These are phyloP conservation scores for Sarocladium brachiariae DNA, from an alignment of 2,329 filamentous ascomycete genomes.

Conservation along the genomic window DNA sequence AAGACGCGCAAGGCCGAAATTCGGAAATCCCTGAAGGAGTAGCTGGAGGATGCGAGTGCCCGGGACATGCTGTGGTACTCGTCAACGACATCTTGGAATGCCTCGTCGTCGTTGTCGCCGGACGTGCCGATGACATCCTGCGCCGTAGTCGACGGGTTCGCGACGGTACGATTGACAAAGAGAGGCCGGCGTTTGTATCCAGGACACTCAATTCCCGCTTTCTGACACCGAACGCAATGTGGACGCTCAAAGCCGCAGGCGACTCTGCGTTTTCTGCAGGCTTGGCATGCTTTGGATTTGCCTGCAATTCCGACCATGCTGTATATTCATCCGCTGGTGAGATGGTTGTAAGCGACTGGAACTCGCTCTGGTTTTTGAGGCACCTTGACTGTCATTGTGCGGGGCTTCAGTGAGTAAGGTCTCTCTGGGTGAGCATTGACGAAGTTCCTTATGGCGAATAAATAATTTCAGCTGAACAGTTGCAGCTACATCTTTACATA, in stretches of 20 bases:
- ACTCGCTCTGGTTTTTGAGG: too few relatives aligned
- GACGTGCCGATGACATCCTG: not conserved
- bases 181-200: slow-evolving; percentile 1
- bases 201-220: slow-evolving; percentile 4
- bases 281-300: slow-evolving; percentile 7
- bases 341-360: too few relatives aligned
- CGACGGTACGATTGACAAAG: slow-evolving; percentile 7
- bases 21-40: not conserved
- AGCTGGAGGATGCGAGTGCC: not conserved
- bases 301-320: slow-evolving; percentile 7
- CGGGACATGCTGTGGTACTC: not conserved
- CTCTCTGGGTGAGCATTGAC: too few relatives aligned
- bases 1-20: not conserved
- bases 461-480: too few relatives aligned
- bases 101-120: not conserved
- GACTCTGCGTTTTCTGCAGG: slow-evolving; percentile 7
- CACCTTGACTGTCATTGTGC: too few relatives aligned
- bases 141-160: slow-evolving; percentile 3
- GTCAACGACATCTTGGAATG: not conserved
- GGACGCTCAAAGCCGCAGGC: slow-evolving; percentile 8
- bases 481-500: too few relatives aligned
- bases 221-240: slow-evolving; percentile 3
- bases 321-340: too few relatives aligned
- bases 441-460: too few relatives aligned
- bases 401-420: too few relatives aligned